Evolutionary conservation across 441 rosid genomes (phyloP).

Genomic region (California macrophylla): DNA sequence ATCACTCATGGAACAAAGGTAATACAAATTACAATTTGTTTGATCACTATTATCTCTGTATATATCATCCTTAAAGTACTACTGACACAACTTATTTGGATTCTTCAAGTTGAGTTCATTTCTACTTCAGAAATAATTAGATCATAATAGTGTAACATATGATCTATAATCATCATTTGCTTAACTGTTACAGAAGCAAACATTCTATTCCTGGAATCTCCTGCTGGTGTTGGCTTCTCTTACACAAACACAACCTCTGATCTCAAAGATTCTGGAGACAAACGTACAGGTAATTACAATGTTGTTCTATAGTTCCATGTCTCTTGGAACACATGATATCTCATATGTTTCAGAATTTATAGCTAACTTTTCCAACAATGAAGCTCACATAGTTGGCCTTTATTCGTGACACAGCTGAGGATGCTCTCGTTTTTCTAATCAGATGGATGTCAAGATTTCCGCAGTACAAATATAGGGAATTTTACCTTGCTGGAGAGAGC

Average conservation of each 20-base stretch:
- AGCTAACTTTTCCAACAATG: background rate
- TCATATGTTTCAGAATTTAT: too few species aligned
- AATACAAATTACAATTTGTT: too few species aligned
- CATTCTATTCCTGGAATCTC: conserved; percentile 83
- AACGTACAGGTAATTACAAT: conserved; percentile 52
- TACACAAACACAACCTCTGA: conserved; percentile 74
- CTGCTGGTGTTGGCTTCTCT: conserved; percentile 98
- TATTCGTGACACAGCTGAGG: conserved; percentile 60
- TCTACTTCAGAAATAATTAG: too few species aligned
- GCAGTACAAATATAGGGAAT: conserved; percentile 53
- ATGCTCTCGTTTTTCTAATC: conserved; percentile 59
- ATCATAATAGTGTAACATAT: too few species aligned
- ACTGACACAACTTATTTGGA: too few species aligned
- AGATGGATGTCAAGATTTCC: conserved; percentile 77
- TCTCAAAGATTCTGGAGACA: conserved; percentile 62
- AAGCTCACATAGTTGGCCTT: too few species aligned
- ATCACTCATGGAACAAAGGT: conserved; percentile 62
- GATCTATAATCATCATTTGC: too few species aligned
- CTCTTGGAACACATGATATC: background rate
- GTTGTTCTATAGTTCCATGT: too few species aligned
- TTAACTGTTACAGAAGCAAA: conserved; percentile 36
- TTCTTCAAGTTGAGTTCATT: too few species aligned
- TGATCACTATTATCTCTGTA: too few species aligned
- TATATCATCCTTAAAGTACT: too few species aligned
- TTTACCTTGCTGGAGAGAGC: conserved; percentile 80